Percentiles rank a stretch among this genome's conserved stretches.
Conservation (phyloP, 192 early-diverging fungal species). For the Glomus cerebriforme region DNA sequence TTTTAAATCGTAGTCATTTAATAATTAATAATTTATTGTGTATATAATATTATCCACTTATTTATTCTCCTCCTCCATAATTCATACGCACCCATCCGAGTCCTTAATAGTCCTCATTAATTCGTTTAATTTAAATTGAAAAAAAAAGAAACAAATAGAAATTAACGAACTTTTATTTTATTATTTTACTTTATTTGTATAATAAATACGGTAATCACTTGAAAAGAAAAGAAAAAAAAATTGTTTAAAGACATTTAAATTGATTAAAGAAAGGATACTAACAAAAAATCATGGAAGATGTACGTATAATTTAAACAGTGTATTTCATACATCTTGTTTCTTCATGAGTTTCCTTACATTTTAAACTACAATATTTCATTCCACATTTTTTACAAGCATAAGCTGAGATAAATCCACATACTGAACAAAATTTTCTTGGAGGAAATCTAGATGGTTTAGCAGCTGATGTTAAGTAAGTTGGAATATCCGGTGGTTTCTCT, state of each 20-base stretch:
- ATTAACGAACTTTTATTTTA: too few species aligned
- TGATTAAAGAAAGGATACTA: not conserved
- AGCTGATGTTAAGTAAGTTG: conserved; percentile 20
- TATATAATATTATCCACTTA: not conserved
- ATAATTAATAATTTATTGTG: conserved; percentile 1
- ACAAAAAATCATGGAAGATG: not conserved
- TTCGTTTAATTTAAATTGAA: too few species aligned
- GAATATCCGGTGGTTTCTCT: conserved; percentile 7
- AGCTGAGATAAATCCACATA: conserved; percentile 28
- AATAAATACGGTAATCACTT: too few species aligned
- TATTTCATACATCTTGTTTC: conserved; percentile 32
- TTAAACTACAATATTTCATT: conserved; percentile 30
- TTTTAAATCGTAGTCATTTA: not conserved
- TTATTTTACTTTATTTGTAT: too few species aligned
- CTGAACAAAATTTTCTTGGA: conserved; percentile 31
- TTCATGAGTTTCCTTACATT: conserved; percentile 22
- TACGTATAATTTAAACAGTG: not conserved
- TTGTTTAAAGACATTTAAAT: not conserved
- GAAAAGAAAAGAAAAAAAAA: too few species aligned
- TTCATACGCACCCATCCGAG: too few species aligned
- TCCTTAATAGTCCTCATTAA: too few species aligned
- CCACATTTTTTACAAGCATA: conserved; percentile 29
- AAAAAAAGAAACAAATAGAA: too few species aligned
- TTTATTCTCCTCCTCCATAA: too few species aligned
- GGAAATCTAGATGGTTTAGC: conserved; percentile 25